phyloP scores from a whole-genome alignment of 2,329 filamentous ascomycete genomes.

The Penicillium capsulatum region DNA sequence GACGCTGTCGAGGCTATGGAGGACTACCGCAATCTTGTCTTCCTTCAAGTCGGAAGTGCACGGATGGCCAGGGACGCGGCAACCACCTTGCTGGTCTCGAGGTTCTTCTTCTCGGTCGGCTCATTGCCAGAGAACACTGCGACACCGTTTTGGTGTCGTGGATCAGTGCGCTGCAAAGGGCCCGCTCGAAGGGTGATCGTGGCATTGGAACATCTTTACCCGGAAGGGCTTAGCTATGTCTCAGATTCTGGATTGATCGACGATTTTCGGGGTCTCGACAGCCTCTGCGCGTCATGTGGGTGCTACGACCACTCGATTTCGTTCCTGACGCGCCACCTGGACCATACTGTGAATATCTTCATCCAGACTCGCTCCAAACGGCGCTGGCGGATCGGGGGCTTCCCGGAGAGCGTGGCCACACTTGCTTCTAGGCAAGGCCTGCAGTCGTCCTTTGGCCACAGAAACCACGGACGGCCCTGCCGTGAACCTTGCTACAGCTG shows the following conservation, averaged over 20 bases:
- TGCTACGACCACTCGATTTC: conserved; percentile 14
- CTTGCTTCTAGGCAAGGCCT: conserved; percentile 12
- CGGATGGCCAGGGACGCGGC: conserved; percentile 17
- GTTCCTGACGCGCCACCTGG: conserved; percentile 8
- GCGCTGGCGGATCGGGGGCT: conserved; percentile 18
- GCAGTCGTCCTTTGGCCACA: conserved; percentile 11
- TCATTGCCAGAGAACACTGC: conserved; percentile 8
- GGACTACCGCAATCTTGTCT: conserved; percentile 18
- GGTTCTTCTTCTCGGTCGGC: conserved; percentile 16
- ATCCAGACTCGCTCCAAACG: conserved; percentile 10
- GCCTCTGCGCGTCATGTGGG: conserved; percentile 13
- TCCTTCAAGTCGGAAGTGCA: conserved; percentile 12
- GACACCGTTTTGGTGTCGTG: conserved; percentile 12
- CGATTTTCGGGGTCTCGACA: conserved; percentile 7
- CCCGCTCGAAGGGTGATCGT: conserved; percentile 9
- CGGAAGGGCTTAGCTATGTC: conserved; percentile 10
- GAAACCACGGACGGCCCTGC: conserved; percentile 11
- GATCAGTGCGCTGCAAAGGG: conserved; percentile 16
- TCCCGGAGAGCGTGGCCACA: conserved; percentile 12
- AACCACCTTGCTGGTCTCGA: conserved; percentile 13
- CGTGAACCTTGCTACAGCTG: conserved; percentile 9
- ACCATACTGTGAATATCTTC: conserved; percentile 17
- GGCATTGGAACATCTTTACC: conserved; percentile 15
- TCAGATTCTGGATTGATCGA: conserved; percentile 15
- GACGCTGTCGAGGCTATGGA: conserved; percentile 17